Conservation (phyloP, 176 grass and related monocot species). For the Raddia distichophylla region DNA sequence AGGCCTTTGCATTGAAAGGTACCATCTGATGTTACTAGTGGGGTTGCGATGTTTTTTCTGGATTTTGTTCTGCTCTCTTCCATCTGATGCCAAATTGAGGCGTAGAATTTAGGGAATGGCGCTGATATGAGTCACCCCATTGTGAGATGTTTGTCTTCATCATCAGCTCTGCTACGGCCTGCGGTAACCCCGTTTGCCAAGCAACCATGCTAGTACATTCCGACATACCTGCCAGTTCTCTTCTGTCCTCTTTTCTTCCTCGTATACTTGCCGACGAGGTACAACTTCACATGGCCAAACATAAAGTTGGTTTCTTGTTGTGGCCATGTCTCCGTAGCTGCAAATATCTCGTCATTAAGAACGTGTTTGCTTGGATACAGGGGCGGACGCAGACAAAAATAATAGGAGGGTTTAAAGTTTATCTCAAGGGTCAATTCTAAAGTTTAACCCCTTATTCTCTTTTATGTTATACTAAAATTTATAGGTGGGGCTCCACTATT, state of each 20-base stretch:
- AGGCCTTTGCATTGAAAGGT: no score
- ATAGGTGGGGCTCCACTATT: no score
- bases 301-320: neutral
- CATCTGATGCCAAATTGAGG: constrained; percentile 13
- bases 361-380: no score
- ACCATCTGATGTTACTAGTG: no score
- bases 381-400: no score
- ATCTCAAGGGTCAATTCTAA: no score
- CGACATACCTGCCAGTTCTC: constrained; percentile 9
- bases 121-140: neutral
- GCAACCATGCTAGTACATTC: neutral
- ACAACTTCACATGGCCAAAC: neutral
- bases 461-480: no score
- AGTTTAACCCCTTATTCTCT: no score
- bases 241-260: neutral
- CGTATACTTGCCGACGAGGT: neutral
- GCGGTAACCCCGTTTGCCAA: constrained; percentile 1
- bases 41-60: neutral
- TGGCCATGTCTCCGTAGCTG: neutral
- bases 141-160: constrained; percentile 28
- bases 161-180: neutral
- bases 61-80: constrained; percentile 5
- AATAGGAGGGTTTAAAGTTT: no score
- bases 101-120: neutral
- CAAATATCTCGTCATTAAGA: neutral